Evolutionary conservation across 2,329 filamentous ascomycete genomes (phyloP), one percentile per base, ranked within the genome.

Genomic region (Parascedosporium putredinis): DNA sequence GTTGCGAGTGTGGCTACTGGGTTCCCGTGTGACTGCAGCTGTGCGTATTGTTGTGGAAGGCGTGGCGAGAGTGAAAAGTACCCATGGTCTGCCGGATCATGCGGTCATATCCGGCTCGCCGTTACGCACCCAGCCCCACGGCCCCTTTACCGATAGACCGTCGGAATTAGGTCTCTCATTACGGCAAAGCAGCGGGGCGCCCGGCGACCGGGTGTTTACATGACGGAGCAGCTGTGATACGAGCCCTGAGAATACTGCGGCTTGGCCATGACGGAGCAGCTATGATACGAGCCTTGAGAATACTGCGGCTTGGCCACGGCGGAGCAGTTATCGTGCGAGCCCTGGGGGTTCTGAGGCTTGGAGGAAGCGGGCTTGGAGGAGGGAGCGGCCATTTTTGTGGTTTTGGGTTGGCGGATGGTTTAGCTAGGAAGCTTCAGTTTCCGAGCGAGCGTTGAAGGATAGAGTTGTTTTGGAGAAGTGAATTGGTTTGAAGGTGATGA

Each of bases 141-240:
- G n/a, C n/a, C n/a, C n/a, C n/a, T n/a, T n/a, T n/a, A n/a, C n/a
- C n/a, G n/a, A n/a, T n/a, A n/a, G n/a, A n/a, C n/a, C n/a, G n/a
- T n/a, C n/a, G n/a, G n/a, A n/a, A n/a, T n/a, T n/a, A n/a, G n/a
- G n/a, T n/a, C n/a, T n/a, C n/a, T n/a, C n/a, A n/a, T n/a, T n/a
- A n/a, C n/a, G n/a, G n/a, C n/a, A n/a, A n/a, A n/a, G n/a, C n/a
- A n/a, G n/a, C n/a, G 20, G n/a, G 33, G 18, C 33, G 4, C 3
- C 31, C 25, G 16, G 12, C 16, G 25, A 36, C 20, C 14, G 43
- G 34, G 1, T 36, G 33, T 20, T 62, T 64, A 67, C 64, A 66
- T 66, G 57, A 66, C 50, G 25, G 53, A 56, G 55, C 64, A 67
- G 49, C 60, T 59, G 22, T 33, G 31, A 8, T 31, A 36, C 14